Evolutionary conservation across 2,329 filamentous ascomycete genomes (phyloP).

Genomic region (Colletotrichum agaves): DNA sequence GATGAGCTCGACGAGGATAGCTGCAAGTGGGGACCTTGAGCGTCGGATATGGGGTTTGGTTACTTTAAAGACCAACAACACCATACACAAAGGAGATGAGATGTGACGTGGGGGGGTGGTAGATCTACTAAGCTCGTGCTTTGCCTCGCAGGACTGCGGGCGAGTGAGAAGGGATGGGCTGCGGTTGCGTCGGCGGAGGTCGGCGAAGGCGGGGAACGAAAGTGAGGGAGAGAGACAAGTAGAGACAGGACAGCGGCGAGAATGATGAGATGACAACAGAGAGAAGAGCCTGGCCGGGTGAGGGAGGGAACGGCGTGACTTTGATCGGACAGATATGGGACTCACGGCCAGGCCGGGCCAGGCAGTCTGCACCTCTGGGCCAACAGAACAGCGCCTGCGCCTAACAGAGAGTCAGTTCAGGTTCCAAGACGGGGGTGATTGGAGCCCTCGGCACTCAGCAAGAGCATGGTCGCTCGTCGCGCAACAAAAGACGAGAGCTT

Average conservation of each 20-base stretch:
- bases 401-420: constrained; percentile 22
- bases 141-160: constrained; percentile 6
- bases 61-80: constrained; percentile 34
- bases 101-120: constrained; percentile 30
- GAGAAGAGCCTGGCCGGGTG: constrained; percentile 28
- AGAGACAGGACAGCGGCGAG: constrained; percentile 16
- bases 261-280: constrained; percentile 29
- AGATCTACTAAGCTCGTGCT: constrained; percentile 21
- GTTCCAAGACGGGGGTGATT: constrained; percentile 10
- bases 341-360: constrained; percentile 29
- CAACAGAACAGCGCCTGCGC: constrained; percentile 22
- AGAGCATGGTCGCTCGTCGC: constrained; percentile 18
- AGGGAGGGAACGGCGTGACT: constrained; percentile 36
- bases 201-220: constrained; percentile 30
- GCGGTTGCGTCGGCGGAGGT: constrained; percentile 29
- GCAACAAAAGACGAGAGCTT: constrained; percentile 25
- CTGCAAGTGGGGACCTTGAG: constrained; percentile 33
- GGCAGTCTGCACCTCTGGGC: constrained; percentile 8
- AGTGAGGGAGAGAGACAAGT: constrained; percentile 25
- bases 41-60: constrained; percentile 32
- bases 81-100: constrained; percentile 25
- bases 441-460: constrained; percentile 18
- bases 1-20: constrained; percentile 26
- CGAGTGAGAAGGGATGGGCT: constrained; percentile 12
- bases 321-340: constrained; percentile 37